Evolutionary conservation across 768 basidiomycete species (phyloP), one percentile per base, ranked within the genome.

Genomic region (Cyclocybe aegerita): DNA sequence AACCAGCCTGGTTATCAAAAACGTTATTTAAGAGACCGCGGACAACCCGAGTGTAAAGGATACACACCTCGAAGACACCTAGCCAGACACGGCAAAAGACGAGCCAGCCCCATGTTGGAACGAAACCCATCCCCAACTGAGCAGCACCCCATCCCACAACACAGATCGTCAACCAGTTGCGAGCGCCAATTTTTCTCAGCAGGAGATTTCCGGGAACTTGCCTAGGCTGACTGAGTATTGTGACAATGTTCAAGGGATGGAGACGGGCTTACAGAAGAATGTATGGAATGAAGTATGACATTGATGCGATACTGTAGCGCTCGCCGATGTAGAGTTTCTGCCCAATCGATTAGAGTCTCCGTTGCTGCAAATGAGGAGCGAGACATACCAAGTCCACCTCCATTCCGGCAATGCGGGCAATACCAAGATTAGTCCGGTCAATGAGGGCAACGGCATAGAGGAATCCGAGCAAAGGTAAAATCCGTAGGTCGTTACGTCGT

Each of bases 61-160:
- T 11, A 50, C 63, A 35, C 43, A 66, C 64, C 59, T 70, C 68
- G 39, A 69, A 70, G 33, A 57, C 45, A 14, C 65, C 67, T 35
- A 68, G 48, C 15, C 67, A 55, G 42, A 68, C 58, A 5, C 67
- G 61, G 35, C 63, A 66, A 6, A 62, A 42, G 12, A 57, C 53
- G n/a, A 70, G 57, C 40, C 57, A 52, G 10, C 60, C 58, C 68
- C 68, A 68, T 3, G 58, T 65, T 10, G 53, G 49, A 6, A 66
- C 66, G 50, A 67, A 70, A 10, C 57, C 67, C 68, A 70, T 70
- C 30, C 57, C 63, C n/a, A 70, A 54, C 47, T 68, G 63, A 31
- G 61, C 56, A 16, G 58, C 60, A 9, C 68, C 68, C 68, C 68
- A 70, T 35, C 60, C 59, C 31, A 64, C 47, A 5, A 64, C 61